Evolutionary conservation across 371 early-diverging fungal genomes (phyloP).

Genomic region (Apophysomyces ossiformis): DNA sequence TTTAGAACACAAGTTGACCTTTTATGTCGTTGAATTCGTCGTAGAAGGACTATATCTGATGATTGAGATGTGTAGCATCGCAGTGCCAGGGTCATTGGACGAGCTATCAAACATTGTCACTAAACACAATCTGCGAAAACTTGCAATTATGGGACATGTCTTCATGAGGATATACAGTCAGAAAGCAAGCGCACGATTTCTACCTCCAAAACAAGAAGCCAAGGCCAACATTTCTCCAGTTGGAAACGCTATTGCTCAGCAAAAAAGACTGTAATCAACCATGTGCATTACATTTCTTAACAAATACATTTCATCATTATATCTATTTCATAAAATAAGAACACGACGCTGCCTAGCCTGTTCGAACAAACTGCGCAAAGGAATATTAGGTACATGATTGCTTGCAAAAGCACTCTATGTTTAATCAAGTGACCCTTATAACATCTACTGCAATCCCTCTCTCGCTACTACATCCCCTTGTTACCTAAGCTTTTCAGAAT

Average conservation of each 20-base stretch:
- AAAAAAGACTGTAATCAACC: constrained; percentile 6
- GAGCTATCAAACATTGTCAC: constrained; percentile 12
- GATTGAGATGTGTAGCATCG: constrained; percentile 8
- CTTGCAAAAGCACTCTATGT: neutral
- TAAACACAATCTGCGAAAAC: constrained; percentile 1
- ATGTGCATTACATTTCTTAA: neutral
- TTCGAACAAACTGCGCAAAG: neutral
- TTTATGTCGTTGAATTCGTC: constrained; percentile 2
- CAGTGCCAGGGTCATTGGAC: neutral
- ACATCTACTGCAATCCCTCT: neutral
- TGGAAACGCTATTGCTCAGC: neutral
- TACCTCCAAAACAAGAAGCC: constrained; percentile 5
- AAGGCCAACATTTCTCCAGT: neutral
- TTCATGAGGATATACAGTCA: constrained; percentile 6
- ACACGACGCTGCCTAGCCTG: neutral
- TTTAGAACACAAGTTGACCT: constrained; percentile 7
- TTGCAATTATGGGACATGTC: neutral
- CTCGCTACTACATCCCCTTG: neutral
- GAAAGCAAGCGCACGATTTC: constrained; percentile 4
- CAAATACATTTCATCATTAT: neutral
- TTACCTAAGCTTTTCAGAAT: neutral
- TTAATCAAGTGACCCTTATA: neutral
- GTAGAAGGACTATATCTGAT: constrained; percentile 9
- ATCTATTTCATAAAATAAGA: neutral
- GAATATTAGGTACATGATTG: neutral